Evolutionary conservation across 2,329 filamentous ascomycete species (phyloP), one percentile per base, ranked within the genome.

Genomic region (Arthroderma sp.): DNA sequence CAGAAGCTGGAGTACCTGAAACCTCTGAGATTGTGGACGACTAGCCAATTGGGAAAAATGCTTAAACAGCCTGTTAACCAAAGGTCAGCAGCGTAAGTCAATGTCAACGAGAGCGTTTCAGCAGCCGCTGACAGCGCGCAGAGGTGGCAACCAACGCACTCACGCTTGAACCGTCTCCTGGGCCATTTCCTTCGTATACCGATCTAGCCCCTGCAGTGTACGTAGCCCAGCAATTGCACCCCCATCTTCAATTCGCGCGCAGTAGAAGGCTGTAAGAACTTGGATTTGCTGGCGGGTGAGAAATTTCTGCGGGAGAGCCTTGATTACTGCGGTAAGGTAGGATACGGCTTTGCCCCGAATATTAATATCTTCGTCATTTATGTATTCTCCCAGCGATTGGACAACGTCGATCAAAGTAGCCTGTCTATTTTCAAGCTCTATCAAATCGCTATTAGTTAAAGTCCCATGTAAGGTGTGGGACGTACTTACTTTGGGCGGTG

Each of bases 371-470:
- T 81, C 77, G 58, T 79, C 75, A 52, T 80, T 82, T 55, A 83
- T 72, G 53, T 81, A 82, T 58, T 80, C 77, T 15, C 76, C 75
- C 30, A 82, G 66, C 38, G 75, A 77, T 55, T 80, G 75, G 44
- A 83, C 74, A 41, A 82, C 63, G 44, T 73, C 71, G 45, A 82
- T 68, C 31, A 83, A 66, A 53, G 75, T 80, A 43, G 74, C 66
- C 53, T 80, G 67, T 51, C 74, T 77, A 53, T 61, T 68, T 56
- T 78, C 72, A 48, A 83, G 66, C 58, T 72, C 75, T 80, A 42
- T 42, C 32, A 39, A 48, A 43, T 27, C 34, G 36, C 40, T 50
- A 36, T 42, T 51, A 43, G 52, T 54, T 52, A 45, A 48, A 49
- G 47, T 51, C 51, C 43, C 34, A 31, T 34, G 15, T 11, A 47